phyloP scores from a whole-genome alignment of 1,284 basidiomycete species.

The Hemileia vastatrix region DNA sequence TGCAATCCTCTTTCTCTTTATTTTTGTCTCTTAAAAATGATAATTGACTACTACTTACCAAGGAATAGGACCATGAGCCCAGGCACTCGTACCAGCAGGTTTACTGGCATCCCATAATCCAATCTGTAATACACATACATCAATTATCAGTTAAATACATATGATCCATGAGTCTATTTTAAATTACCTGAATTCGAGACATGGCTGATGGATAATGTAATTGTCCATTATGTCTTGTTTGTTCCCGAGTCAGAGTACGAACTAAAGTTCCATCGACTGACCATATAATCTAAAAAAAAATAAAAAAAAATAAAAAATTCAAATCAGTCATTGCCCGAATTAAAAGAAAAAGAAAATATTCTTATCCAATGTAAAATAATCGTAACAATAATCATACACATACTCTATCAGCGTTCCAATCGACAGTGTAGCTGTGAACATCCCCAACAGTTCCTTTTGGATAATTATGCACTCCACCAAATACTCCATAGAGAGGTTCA shows the following conservation, averaged over 20 bases:
- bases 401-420: constrained; percentile 17
- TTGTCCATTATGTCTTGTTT: constrained; percentile 12
- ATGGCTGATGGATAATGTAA: constrained; percentile 15
- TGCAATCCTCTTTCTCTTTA: neutral
- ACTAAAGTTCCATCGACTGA: constrained; percentile 9
- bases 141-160: neutral
- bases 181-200: constrained; percentile 16
- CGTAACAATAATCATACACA: neutral
- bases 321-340: no score
- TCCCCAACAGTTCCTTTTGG: neutral
- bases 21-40: no score
- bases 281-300: constrained; percentile 8
- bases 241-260: constrained; percentile 12
- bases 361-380: no score
- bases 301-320: neutral
- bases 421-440: constrained; percentile 12
- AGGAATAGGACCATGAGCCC: constrained; percentile 22
- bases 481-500: constrained; percentile 19
- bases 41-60: neutral
- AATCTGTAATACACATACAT: neutral
- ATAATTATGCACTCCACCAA: constrained; percentile 18
- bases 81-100: constrained; percentile 16
- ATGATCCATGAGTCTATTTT: neutral
- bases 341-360: no score
- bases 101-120: constrained; percentile 22